Evolutionary conservation across 1,284 basidiomycete species (phyloP), one percentile per base, ranked within the genome.

Genomic region (Cerioporus squamosus): DNA sequence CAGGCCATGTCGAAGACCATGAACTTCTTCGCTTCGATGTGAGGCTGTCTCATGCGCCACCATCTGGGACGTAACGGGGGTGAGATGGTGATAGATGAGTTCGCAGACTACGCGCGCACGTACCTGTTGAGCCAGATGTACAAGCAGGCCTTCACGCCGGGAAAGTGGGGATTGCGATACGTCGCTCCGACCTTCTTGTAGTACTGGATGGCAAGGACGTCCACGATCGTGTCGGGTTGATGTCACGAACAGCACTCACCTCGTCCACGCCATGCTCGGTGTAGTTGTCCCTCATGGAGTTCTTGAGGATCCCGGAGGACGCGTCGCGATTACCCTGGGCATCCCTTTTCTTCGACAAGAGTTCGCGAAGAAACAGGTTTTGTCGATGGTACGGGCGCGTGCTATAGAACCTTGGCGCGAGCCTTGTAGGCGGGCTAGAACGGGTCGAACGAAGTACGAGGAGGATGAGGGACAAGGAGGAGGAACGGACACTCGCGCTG

Each of bases 161-260:
- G 84, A 61, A 84, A 90, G 72, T 90, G 89, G 0, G 88, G 88
- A 66, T 91, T 91, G 22, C 88, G 82, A 70, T 91, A 90, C 9
- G 81, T 83, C 18, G 82, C 74, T 14, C 83, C 82, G 2, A 89
- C 86, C 74, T 83, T 74, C 53, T 70, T 73, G 61, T 76, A 77
- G 59, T 82, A 82, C 80, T 82, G 55, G 40, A 29, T 29, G 26
- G 26, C n/a, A n/a, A 29, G 6, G 26, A 29, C 1, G 26, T 29
- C 9, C 9, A 9, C 26, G 26, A 29, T 29, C 26, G 26, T 9
- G 26, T 29, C 26, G 26, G 26, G 12, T 10, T 12, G 33, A 14
- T 10, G 4, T 36, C 14, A 18, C 14, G 29, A 22, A 38, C 7
- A n/a, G 26, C 9, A 54, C 74, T 8, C 70, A 86, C 85, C 71